These are phyloP conservation scores for Populus simonii DNA, from an alignment of 345 rosid genomes.

Conservation along the genomic window DNA sequence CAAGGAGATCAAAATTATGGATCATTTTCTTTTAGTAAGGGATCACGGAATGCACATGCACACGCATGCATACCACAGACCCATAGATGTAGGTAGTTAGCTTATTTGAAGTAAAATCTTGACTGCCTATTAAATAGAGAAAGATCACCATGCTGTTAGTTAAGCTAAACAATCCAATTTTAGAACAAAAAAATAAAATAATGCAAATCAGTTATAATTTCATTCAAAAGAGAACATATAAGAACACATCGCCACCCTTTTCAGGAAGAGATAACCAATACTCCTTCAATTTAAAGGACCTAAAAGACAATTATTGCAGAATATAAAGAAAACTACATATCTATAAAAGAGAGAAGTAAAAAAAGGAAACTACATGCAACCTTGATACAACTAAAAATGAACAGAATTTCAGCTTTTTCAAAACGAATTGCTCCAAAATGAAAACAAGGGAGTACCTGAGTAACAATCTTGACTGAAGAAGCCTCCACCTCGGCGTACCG, in stretches of 20 bases:
- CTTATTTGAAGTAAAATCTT: constrained; percentile 6
- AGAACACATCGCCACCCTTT: not conserved
- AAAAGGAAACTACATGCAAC: not conserved
- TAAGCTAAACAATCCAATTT: not conserved
- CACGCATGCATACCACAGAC: not conserved
- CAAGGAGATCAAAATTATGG: not conserved
- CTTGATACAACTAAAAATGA: not conserved
- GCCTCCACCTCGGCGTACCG: constrained; percentile 81
- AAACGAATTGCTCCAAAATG: not conserved
- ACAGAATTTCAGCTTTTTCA: not conserved
- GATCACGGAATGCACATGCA: not conserved
- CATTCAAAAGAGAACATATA: not conserved
- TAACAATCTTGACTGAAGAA: constrained; percentile 77
- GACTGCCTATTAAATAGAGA: constrained; percentile 11
- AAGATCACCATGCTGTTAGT: not conserved
- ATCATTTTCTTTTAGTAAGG: not conserved
- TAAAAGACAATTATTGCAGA: not conserved
- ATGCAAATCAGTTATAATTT: not conserved
- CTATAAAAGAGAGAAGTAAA: not conserved
- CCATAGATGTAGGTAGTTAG: not conserved
- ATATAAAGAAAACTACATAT: too few species aligned
- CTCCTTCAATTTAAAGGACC: not conserved
- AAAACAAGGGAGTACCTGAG: constrained; percentile 50
- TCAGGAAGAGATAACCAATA: too few species aligned
- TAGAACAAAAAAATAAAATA: not conserved